A percentile compares a stretch with the other conserved stretches of the same genome.
These are phyloP conservation scores for Geotrichum macrosporum DNA, from an alignment of 1,139 yeast species.

Conservation along the genomic window DNA sequence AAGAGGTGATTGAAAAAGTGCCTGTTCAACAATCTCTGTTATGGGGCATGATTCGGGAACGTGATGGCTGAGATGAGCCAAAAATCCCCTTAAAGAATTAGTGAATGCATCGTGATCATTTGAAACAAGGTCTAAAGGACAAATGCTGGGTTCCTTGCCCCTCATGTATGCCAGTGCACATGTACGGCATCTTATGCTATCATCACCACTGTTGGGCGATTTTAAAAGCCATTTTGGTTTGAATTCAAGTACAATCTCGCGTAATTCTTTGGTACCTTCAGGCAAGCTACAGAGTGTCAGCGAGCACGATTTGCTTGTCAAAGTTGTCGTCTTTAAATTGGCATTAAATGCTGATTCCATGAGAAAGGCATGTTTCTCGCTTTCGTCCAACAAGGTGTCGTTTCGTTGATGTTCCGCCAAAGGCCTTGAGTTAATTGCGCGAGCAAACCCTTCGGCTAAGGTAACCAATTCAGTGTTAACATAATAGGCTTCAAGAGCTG, in stretches of 20 bases:
- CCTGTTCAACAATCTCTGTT: constrained; percentile 14
- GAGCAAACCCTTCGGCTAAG: constrained; percentile 13
- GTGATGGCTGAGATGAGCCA: constrained; percentile 1
- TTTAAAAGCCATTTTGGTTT: constrained; percentile 47
- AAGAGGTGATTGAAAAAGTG: constrained; percentile 21
- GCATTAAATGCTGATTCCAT: constrained; percentile 22
- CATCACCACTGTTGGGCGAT: constrained; percentile 28
- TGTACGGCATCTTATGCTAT: constrained; percentile 39
- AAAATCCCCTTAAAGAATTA: constrained; percentile 21
- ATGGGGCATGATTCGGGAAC: constrained; percentile 18
- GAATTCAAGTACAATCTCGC: constrained; percentile 36
- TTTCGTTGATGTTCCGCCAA: constrained; percentile 13
- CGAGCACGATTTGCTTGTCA: constrained; percentile 2
- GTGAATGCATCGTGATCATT: constrained; percentile 16
- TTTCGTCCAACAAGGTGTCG: constrained; percentile 13
- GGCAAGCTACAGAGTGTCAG: constrained; percentile 2
- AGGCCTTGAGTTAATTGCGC: constrained; percentile 6
- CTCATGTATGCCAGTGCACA: constrained; percentile 42
- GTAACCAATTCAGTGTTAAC: constrained; percentile 24
- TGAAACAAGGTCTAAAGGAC: constrained; percentile 39
- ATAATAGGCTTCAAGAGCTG: constrained; percentile 22
- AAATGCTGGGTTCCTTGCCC: constrained; percentile 31
- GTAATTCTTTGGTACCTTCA: not conserved
- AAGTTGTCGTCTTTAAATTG: not conserved
- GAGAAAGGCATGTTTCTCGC: constrained; percentile 25